Percentiles rank a stretch among this genome's conserved stretches.
Conservation (phyloP, 108 stramenopile species). For the Skeletonema grethae region DNA sequence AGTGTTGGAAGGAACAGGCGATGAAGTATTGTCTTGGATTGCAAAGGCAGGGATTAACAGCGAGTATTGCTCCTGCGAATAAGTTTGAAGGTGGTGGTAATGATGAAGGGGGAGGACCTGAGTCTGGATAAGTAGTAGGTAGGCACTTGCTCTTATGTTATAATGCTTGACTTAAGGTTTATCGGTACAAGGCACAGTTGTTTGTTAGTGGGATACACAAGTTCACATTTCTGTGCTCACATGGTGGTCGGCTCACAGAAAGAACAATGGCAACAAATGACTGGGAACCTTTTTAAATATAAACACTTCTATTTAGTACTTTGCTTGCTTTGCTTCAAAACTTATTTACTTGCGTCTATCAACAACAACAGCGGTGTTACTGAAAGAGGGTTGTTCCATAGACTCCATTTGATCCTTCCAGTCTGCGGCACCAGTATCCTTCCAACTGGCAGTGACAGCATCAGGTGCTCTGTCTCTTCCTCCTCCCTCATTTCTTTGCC, state of each 20-base stretch:
- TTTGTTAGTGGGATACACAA: no score
- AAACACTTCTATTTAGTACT: slow-evolving; percentile 12
- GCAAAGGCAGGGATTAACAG: slow-evolving; percentile 91
- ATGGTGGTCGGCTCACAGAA: background rate
- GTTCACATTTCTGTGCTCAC: background rate
- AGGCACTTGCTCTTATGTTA: no score
- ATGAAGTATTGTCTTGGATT: slow-evolving; percentile 88
- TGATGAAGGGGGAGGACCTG: slow-evolving; percentile 54
- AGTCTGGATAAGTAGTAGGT: background rate
- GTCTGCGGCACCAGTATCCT: slow-evolving; percentile 68
- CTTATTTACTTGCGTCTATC: slow-evolving; percentile 48
- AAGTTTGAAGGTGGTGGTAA: slow-evolving; percentile 85
- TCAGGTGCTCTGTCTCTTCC: slow-evolving; percentile 13
- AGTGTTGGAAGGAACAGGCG: slow-evolving; percentile 91
- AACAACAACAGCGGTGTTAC: slow-evolving; percentile 67
- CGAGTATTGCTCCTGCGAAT: slow-evolving; percentile 89
- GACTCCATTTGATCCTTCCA: slow-evolving; percentile 77
- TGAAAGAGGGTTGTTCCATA: slow-evolving; percentile 60
- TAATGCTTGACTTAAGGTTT: background rate
- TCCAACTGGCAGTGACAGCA: slow-evolving; percentile 36
- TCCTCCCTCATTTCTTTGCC: slow-evolving; percentile 26
- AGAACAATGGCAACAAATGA: background rate
- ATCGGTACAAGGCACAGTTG: no score
- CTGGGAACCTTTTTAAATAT: slow-evolving; percentile 4
- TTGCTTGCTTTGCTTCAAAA: slow-evolving; percentile 7